phyloP scores from a whole-genome alignment of 2,329 filamentous ascomycete species.

The Fusarium subtropicale region DNA sequence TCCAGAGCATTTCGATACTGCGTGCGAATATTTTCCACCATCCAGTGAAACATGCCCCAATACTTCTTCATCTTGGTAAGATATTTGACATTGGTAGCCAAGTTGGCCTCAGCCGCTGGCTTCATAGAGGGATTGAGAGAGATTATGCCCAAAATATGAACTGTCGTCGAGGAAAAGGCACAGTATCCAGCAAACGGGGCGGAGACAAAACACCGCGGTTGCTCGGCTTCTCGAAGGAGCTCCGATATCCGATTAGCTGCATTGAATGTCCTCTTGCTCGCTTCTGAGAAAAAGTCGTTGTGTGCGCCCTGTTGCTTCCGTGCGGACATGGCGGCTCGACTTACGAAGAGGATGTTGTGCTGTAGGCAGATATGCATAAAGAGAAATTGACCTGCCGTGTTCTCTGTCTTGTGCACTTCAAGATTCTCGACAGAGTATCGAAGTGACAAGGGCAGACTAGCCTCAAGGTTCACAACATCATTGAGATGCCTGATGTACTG shows the following conservation, averaged over 20 bases:
- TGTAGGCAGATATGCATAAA: constrained; percentile 92
- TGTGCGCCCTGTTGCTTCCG: constrained; percentile 78
- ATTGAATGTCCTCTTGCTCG: constrained; percentile 79
- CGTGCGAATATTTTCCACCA: constrained; percentile 91
- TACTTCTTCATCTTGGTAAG: constrained; percentile 95
- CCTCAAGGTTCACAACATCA: constrained; percentile 76
- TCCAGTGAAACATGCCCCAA: constrained; percentile 99
- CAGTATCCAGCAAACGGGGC: constrained; percentile 96
- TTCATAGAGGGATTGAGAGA: constrained; percentile 84
- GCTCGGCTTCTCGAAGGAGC: constrained; percentile 82
- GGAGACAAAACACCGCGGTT: constrained; percentile 75
- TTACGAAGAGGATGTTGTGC: constrained; percentile 90
- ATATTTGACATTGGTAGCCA: constrained; percentile 89
- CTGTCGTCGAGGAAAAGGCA: constrained; percentile 90
- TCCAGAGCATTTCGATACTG: constrained; percentile 89
- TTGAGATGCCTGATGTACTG: constrained; percentile 77
- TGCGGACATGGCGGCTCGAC: constrained; percentile 83
- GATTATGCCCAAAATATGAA: constrained; percentile 94
- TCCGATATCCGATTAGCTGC: constrained; percentile 89
- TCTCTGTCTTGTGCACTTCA: constrained; percentile 83
- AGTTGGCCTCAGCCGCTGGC: constrained; percentile 81
- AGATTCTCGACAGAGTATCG: constrained; percentile 85
- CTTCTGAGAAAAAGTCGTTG: constrained; percentile 79
- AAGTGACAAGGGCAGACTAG: constrained; percentile 76
- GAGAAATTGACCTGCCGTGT: constrained; percentile 89